phyloP scores from a whole-genome alignment of 169 alveolate species.

The Cryptosporidium andersoni region DNA sequence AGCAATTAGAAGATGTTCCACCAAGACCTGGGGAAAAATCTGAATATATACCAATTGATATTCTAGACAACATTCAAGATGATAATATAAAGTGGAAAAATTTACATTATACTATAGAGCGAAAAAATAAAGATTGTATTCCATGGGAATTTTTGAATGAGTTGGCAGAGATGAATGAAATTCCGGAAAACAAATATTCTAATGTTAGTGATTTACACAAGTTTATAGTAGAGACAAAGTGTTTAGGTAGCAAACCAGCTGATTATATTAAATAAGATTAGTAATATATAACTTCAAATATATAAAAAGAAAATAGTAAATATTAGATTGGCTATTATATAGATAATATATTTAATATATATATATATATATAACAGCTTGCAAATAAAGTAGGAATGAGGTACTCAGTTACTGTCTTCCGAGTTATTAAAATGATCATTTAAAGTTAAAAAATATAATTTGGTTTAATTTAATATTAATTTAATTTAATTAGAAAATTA shows the following conservation, averaged over 20 bases:
- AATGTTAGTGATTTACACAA: conserved; percentile 35
- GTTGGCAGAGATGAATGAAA: conserved; percentile 7
- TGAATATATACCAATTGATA: neutral
- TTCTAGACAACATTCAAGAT: conserved; percentile 24
- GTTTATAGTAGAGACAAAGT: conserved; percentile 34
- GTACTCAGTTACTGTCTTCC: neutral
- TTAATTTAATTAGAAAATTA: no score
- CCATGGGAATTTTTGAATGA: conserved; percentile 68
- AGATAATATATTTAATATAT: neutral
- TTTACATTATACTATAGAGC: neutral
- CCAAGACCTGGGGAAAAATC: conserved; percentile 1
- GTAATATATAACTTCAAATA: no score
- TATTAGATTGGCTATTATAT: neutral
- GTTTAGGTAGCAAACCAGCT: conserved; percentile 4
- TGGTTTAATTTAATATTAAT: no score
- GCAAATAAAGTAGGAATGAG: neutral
- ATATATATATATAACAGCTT: neutral
- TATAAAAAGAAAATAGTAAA: neutral
- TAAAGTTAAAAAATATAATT: no score
- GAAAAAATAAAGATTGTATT: conserved; percentile 7
- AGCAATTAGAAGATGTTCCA: conserved; percentile 1
- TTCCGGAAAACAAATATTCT: conserved; percentile 11
- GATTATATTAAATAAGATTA: no score
- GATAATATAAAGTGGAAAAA: neutral
- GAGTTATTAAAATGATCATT: no score